Percentiles rank a stretch among this genome's conserved stretches.
Evolutionary conservation across 78 protist genomes (phyloP).

Genomic region (Bodo saltans): DNA sequence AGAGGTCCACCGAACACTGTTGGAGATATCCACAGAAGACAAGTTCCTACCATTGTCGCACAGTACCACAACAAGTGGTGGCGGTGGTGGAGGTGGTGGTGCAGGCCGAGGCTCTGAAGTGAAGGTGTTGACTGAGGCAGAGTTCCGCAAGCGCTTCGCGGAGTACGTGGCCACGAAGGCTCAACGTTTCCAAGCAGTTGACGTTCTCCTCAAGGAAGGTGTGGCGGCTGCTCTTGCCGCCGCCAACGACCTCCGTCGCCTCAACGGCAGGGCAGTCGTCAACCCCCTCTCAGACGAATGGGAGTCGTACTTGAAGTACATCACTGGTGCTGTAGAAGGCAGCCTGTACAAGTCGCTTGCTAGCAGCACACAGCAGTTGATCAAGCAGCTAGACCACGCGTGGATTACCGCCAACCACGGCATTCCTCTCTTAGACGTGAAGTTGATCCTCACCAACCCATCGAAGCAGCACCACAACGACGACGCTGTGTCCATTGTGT

Average conservation of each 20-base stretch:
- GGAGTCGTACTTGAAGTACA: background rate
- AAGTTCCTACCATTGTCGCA: slow-evolving; percentile 14
- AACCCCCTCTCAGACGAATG: background rate
- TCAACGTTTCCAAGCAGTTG: no score
- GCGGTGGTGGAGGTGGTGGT: no score
- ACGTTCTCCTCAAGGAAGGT: no score
- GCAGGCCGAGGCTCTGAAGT: no score
- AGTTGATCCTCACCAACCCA: background rate
- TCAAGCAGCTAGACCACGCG: background rate
- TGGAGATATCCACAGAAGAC: background rate
- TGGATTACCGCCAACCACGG: slow-evolving; percentile 3
- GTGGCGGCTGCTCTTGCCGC: background rate
- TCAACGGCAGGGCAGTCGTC: background rate
- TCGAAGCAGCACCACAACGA: no score
- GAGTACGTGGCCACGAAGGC: no score
- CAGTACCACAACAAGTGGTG: no score
- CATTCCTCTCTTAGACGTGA: slow-evolving; percentile 4
- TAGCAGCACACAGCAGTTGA: background rate
- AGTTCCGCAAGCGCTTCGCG: background rate
- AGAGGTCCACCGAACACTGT: background rate
- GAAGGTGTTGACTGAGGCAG: background rate
- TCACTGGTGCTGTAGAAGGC: background rate
- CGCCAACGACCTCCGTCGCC: background rate
- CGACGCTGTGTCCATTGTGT: background rate
- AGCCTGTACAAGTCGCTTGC: background rate